Conservation (phyloP, 139 green algal genomes). For the Micractinium sp. region DNA sequence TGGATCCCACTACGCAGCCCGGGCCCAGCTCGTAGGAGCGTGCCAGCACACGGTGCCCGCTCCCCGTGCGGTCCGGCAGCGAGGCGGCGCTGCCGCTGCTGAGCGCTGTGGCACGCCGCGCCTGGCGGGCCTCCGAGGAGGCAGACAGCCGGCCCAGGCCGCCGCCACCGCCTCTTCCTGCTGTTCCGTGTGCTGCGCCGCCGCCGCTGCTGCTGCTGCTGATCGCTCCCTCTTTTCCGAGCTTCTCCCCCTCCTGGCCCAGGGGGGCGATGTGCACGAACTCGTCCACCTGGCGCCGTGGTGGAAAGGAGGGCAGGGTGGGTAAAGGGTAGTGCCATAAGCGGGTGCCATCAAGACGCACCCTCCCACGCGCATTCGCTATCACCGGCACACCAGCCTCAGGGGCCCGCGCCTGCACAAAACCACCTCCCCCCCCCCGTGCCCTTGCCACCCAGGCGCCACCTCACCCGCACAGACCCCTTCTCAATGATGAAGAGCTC, state of each 20-base stretch:
- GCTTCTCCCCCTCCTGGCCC: neutral
- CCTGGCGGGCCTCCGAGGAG: neutral
- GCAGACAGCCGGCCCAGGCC: too few species aligned
- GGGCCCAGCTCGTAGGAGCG: slow-evolving; percentile 43
- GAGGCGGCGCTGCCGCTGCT: neutral
- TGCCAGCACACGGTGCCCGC: neutral
- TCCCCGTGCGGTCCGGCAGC: neutral
- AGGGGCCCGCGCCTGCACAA: too few species aligned
- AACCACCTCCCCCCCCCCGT: too few species aligned
- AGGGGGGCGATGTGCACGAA: neutral
- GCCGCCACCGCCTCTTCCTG: neutral
- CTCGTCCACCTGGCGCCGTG: slow-evolving; percentile 11
- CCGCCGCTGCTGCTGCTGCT: slow-evolving; percentile 3
- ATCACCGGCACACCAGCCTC: too few species aligned
- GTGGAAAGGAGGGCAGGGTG: neutral
- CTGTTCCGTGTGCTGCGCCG: neutral
- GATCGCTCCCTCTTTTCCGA: neutral
- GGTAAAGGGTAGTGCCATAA: too few species aligned
- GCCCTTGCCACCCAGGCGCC: too few species aligned
- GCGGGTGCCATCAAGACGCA: too few species aligned
- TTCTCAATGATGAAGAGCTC: slow-evolving; percentile 47
- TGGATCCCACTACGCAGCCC: slow-evolving; percentile 41
- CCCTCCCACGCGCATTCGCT: too few species aligned
- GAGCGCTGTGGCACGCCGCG: neutral
- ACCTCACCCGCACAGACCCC: slow-evolving; percentile 40